Percentiles rank a stretch among this genome's conserved stretches.
These are phyloP conservation scores for Thecaphora frezii DNA, from an alignment of 1,284 basidiomycete genomes.

Conservation along the genomic window DNA sequence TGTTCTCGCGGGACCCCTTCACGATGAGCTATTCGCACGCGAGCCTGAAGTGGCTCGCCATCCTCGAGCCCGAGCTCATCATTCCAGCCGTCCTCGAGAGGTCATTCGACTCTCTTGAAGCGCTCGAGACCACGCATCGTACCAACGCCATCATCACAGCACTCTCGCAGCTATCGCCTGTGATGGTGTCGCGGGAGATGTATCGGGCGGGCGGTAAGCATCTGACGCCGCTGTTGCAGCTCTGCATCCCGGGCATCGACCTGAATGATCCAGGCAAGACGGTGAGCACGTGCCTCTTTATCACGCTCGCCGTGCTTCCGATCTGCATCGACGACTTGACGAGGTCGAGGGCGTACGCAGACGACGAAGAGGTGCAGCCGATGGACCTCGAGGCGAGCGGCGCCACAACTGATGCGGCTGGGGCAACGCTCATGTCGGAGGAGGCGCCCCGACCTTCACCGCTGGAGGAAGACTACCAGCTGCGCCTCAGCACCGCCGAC, in stretches of 20 bases:
- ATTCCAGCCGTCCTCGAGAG: constrained; percentile 91
- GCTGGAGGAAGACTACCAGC: constrained; percentile 63
- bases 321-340: constrained; percentile 80
- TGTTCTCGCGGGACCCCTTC: constrained; percentile 81
- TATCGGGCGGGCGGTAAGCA: constrained; percentile 85
- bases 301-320: constrained; percentile 74
- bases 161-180: constrained; percentile 76
- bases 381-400: constrained; percentile 33
- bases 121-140: constrained; percentile 61
- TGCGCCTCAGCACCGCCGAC: constrained; percentile 68
- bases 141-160: constrained; percentile 72
- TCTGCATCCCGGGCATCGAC: constrained; percentile 89
- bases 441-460: constrained; percentile 61
- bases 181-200: constrained; percentile 74
- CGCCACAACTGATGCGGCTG: constrained; percentile 2
- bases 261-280: constrained; percentile 94
- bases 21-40: constrained; percentile 62
- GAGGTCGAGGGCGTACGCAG: constrained; percentile 39
- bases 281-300: constrained; percentile 72
- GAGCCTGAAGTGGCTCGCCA: constrained; percentile 68
- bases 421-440: constrained; percentile 52
- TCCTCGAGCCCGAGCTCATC: constrained; percentile 82
- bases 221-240: constrained; percentile 81
- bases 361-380: constrained; percentile 19
- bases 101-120: constrained; percentile 85